Base-by-base conservation (phyloP, 1,284 basidiomycete species). In the Tylopilus sp. region DNA sequence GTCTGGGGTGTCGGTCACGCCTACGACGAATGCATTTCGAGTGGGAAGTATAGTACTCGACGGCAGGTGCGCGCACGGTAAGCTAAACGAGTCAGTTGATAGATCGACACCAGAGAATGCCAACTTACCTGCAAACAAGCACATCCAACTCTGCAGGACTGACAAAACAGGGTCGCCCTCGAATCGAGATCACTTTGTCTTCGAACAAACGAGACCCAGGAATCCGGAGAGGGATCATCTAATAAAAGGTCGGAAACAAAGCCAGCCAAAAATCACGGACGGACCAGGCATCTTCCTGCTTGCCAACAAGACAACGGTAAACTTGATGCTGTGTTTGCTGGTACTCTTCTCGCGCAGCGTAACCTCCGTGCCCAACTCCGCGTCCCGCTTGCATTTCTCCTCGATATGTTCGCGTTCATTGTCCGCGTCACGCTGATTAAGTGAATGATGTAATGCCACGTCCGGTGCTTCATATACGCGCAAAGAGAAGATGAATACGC, bases 1-100 rank as follows among this genome's bases (percentile, higher is more conserved):
- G 81, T 64, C 72, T 92, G 88, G 2, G 89, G 77, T 91, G 90
- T 29, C 93, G 84, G 65, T 94, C 66, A 29, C 96, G 89, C 79
- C 99, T 99, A 56, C 96, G 84, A 49, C 96, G 85, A 1, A 97
- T 94, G 1, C 95, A 90, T 79, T 98, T 95, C 6, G 94, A 95
- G 73, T 98, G 97, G 13, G 92, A 87, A 0, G 92, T 91, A 78
- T 99, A 99, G 78, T 97, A 98, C 66, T 99, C 98, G 52, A 96
- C 77, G 0, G 96, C 94, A 1, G 94, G 86, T 49, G 97, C 95
- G 72, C 91, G 93, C 4, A 99, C 81, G 1, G 94, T 9, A 99
- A 85, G 71, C 93, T 95, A 72, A 36, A 26, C 64, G 53, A 62
- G 22, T 75, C 59, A 66, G 63, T 39, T 57, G 57, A 53, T 44